Evolutionary conservation across 805 yeast species (phyloP).

Genomic region (Ogataea kodamae): DNA sequence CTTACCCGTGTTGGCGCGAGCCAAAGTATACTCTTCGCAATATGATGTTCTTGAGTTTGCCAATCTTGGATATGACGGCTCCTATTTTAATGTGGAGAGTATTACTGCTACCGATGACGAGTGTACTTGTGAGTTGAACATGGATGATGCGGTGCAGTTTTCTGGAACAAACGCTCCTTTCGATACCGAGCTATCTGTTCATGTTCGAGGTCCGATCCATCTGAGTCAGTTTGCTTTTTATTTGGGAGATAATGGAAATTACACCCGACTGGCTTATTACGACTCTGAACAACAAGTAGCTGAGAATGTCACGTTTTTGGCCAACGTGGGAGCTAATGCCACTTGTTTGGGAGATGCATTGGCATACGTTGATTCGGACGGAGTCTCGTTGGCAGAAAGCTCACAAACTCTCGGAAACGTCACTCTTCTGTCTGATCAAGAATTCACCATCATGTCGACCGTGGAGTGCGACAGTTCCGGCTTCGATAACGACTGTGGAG

Average conservation of each 20-base stretch:
- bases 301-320: conserved; percentile 65
- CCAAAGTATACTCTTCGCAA: conserved; percentile 27
- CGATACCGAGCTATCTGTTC: conserved; percentile 67
- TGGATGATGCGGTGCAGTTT: conserved; percentile 35
- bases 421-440: conserved; percentile 53
- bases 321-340: conserved; percentile 56
- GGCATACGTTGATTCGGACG: conserved; percentile 58
- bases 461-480: conserved; percentile 55
- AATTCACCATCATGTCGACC: conserved; percentile 58
- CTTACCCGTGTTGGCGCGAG: no score
- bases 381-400: conserved; percentile 42
- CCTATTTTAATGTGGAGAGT: conserved; percentile 44
- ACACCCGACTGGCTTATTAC: conserved; percentile 62
- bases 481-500: conserved; percentile 62
- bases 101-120: conserved; percentile 40
- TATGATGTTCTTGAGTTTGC: conserved; percentile 44
- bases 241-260: conserved; percentile 44
- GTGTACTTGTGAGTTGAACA: conserved; percentile 45
- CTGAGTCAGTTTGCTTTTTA: conserved; percentile 61
- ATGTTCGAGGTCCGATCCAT: conserved; percentile 71
- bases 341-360: conserved; percentile 68
- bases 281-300: conserved; percentile 46
- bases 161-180: conserved; percentile 65
- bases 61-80: conserved; percentile 55
- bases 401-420: conserved; percentile 48